These are phyloP conservation scores for Fusarium redolens DNA, from an alignment of 2,329 filamentous ascomycete genomes.

Conservation along the genomic window DNA sequence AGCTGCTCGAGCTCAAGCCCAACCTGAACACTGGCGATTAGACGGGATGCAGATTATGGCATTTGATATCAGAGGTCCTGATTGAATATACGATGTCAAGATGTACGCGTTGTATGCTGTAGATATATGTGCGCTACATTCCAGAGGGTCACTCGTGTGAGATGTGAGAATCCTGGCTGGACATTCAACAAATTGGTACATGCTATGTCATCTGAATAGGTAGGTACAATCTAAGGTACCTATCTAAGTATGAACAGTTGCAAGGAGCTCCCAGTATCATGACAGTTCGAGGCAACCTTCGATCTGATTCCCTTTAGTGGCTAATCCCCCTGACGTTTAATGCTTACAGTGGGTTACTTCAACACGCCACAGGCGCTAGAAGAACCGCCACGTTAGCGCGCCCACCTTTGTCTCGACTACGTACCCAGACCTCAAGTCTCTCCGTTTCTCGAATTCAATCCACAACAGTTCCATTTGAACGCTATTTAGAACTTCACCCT, in stretches of 20 bases:
- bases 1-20: conserved; percentile 32
- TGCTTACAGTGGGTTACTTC: conserved; percentile 29
- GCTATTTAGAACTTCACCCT: conserved; percentile 26
- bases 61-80: background rate
- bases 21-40: conserved; percentile 26
- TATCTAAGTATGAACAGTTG: background rate
- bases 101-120: background rate
- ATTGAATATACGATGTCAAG: background rate
- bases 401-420: conserved; percentile 14
- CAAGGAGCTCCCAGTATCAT: background rate
- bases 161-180: background rate
- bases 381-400: conserved; percentile 41
- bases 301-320: background rate
- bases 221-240: background rate
- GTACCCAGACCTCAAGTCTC: conserved; percentile 10
- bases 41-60: background rate
- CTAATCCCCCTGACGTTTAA: conserved; percentile 1
- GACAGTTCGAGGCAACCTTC: conserved; percentile 9
- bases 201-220: background rate
- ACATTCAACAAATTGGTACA: background rate
- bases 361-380: conserved; percentile 41
- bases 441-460: conserved; percentile 33
- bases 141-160: background rate
- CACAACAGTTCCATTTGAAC: conserved; percentile 18
- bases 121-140: background rate